A percentile compares a stretch with the other conserved stretches of the same genome.
Conservation (phyloP, 257 asterid genomes). For the Cruciata laevipes region DNA sequence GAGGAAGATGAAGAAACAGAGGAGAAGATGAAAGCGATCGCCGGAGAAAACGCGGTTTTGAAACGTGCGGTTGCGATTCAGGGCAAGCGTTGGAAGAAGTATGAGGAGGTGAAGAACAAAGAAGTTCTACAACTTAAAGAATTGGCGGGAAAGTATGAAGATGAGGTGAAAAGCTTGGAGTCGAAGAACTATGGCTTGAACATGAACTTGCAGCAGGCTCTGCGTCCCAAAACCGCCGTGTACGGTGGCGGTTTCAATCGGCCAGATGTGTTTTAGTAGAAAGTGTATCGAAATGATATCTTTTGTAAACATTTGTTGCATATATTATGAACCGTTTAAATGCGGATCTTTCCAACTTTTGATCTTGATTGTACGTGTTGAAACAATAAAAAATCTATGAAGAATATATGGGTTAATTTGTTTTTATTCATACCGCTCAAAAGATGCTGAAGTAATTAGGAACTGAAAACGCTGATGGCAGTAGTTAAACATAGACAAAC, state of each 20-base stretch:
- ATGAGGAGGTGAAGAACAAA: not conserved
- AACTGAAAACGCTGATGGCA: no score
- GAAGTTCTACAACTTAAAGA: not conserved
- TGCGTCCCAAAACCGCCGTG: not conserved
- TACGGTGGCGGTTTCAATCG: not conserved
- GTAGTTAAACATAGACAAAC: no score
- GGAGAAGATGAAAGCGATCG: not conserved
- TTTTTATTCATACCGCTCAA: no score
- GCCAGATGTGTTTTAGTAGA: not conserved
- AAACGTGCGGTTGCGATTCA: not conserved
- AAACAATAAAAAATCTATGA: no score
- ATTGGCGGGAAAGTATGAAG: not conserved
- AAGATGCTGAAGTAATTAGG: no score
- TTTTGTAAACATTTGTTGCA: no score
- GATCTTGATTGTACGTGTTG: no score
- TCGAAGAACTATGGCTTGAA: not conserved
- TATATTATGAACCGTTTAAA: no score
- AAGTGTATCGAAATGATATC: no score
- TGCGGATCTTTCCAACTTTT: no score
- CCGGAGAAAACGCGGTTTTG: not conserved
- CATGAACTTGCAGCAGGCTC: not conserved
- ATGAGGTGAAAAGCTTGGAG: not conserved
- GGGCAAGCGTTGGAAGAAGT: not conserved
- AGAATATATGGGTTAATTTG: no score
- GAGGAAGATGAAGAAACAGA: not conserved